Percentiles rank a stretch among this genome's conserved stretches.
These are phyloP conservation scores for Datisca glomerata DNA, from an alignment of 306 rosid genomes.

Conservation along the genomic window DNA sequence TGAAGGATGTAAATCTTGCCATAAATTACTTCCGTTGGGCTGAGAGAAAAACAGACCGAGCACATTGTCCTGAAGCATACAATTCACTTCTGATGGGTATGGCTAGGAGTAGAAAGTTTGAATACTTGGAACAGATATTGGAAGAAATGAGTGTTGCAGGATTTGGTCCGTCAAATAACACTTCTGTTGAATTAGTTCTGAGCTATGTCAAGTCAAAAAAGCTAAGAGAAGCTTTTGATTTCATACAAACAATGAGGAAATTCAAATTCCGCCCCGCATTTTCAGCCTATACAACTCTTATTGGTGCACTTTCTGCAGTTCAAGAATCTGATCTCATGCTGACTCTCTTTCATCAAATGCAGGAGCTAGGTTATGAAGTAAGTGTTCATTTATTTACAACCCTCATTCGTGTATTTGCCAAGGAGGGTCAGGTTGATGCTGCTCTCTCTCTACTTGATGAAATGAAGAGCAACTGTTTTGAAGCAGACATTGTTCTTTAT, in stretches of 20 bases:
- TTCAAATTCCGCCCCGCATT: conserved; percentile 86
- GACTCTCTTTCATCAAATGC: conserved; percentile 75
- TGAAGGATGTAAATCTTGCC: conserved; percentile 52
- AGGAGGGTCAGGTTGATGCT: conserved; percentile 62
- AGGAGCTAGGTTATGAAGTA: conserved; percentile 84
- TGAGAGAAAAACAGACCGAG: conserved; percentile 49
- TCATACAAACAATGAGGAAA: conserved; percentile 80
- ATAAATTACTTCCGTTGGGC: conserved; percentile 70
- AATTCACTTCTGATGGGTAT: conserved; percentile 71
- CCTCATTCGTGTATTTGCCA: conserved; percentile 70
- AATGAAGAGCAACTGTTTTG: conserved; percentile 65
- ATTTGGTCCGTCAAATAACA: conserved; percentile 45
- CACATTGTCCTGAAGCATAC: conserved; percentile 53
- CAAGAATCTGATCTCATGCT: conserved; percentile 50
- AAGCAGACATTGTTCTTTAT: conserved; percentile 72
- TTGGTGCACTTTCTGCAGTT: conserved; percentile 62
- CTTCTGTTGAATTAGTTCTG: conserved; percentile 46
- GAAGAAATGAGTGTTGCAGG: conserved; percentile 94
- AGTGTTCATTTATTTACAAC: conserved; percentile 79
- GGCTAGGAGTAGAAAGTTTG: conserved; percentile 58
- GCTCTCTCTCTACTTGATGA: conserved; percentile 90
- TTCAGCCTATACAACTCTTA: conserved; percentile 76
- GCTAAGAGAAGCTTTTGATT: conserved; percentile 49
- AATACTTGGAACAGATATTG: conserved; percentile 50
- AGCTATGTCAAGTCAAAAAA: conserved; percentile 39